Evolutionary conservation across 2,329 filamentous ascomycete species (phyloP).

Genomic region (Cercospora sp.): DNA sequence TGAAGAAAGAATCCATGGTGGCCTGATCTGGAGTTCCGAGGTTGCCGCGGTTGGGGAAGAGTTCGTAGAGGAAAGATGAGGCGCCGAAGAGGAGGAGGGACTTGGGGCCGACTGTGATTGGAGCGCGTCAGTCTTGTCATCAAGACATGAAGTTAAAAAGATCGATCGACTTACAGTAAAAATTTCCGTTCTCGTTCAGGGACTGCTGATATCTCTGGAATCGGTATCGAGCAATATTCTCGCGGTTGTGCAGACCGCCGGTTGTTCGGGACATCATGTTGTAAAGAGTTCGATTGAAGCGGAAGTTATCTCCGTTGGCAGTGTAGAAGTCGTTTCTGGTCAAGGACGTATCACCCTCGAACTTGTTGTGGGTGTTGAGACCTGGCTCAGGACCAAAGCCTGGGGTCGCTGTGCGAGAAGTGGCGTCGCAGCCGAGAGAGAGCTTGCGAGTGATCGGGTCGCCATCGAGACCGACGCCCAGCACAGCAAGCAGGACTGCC

Average conservation of each 20-base stretch:
- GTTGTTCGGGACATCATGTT: constrained; percentile 39
- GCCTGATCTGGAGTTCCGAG: constrained; percentile 16
- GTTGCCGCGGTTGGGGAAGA: constrained; percentile 39
- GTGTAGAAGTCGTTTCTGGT: constrained; percentile 46
- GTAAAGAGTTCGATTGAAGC: constrained; percentile 47
- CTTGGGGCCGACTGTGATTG: constrained; percentile 37
- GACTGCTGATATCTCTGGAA: constrained; percentile 46
- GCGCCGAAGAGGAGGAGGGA: constrained; percentile 45
- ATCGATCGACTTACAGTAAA: constrained; percentile 37
- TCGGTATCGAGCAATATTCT: constrained; percentile 43
- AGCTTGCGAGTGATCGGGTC: constrained; percentile 46
- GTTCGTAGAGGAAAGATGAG: constrained; percentile 48
- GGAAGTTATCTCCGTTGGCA: constrained; percentile 42
- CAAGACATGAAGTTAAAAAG: too few relatives aligned
- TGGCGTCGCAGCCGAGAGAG: constrained; percentile 49
- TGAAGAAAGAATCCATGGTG: constrained; percentile 43
- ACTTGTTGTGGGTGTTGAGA: constrained; percentile 49
- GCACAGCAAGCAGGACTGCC: constrained; percentile 42
- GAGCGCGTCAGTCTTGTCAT: neutral
- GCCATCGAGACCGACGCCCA: constrained; percentile 45
- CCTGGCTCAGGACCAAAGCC: constrained; percentile 44
- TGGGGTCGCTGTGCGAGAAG: constrained; percentile 41
- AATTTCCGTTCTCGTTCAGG: constrained; percentile 43
- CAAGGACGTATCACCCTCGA: constrained; percentile 45
- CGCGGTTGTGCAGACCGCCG: constrained; percentile 41